phyloP scores from a whole-genome alignment of 1,284 basidiomycete species.

The Wolfiporia cocos region DNA sequence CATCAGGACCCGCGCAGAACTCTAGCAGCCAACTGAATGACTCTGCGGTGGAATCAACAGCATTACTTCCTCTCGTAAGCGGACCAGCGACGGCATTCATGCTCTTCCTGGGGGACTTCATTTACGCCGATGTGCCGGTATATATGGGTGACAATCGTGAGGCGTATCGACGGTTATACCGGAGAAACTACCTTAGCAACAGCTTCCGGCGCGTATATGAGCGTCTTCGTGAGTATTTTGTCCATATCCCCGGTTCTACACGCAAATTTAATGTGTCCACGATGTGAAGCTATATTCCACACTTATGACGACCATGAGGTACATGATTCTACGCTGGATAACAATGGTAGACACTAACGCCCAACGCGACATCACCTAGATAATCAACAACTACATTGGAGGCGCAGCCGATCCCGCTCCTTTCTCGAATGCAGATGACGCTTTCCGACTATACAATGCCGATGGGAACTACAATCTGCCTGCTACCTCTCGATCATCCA shows the following conservation, averaged over 20 bases:
- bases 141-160: slow-evolving; percentile 52
- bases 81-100: slow-evolving; percentile 43
- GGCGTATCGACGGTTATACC: slow-evolving; percentile 57
- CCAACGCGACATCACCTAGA: slow-evolving; percentile 24
- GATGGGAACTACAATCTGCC: slow-evolving; percentile 63
- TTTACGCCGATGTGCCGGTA: slow-evolving; percentile 72
- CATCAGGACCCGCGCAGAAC: not conserved
- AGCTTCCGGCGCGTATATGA: slow-evolving; percentile 66
- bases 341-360: slow-evolving; percentile 3
- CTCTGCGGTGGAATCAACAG: not conserved
- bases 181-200: slow-evolving; percentile 57
- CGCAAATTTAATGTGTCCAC: slow-evolving; percentile 5
- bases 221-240: slow-evolving; percentile 46
- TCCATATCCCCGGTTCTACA: not conserved
- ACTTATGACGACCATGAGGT: slow-evolving; percentile 71
- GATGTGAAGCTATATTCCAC: slow-evolving; percentile 47
- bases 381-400: slow-evolving; percentile 62
- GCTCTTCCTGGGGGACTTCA: slow-evolving; percentile 67
- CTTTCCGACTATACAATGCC: slow-evolving; percentile 66
- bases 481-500: no score
- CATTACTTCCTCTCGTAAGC: slow-evolving; percentile 5
- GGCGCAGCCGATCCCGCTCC: slow-evolving; percentile 48
- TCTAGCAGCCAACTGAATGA: not conserved
- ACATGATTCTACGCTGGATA: no score
- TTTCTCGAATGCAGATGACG: slow-evolving; percentile 54